These are phyloP conservation scores for Pythium coloratum DNA, from an alignment of 352 stramenopile species.

Conservation along the genomic window DNA sequence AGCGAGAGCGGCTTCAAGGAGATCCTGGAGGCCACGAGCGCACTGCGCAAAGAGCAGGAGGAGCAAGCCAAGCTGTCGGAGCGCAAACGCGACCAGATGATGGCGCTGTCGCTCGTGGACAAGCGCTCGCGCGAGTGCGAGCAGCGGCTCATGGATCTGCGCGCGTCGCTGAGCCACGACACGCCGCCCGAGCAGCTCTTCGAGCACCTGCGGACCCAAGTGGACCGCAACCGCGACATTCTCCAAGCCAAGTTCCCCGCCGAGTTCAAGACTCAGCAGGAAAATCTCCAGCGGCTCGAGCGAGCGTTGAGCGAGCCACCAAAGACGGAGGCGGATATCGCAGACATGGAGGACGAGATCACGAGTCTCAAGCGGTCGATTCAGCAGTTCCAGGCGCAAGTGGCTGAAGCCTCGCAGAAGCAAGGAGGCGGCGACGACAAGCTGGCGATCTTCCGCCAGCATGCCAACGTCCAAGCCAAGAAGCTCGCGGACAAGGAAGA, in stretches of 20 bases:
- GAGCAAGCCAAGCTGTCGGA: constrained; percentile 91
- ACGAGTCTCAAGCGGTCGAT: constrained; percentile 59
- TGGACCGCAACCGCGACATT: constrained; percentile 74
- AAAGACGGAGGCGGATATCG: constrained; percentile 86
- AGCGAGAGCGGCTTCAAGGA: constrained; percentile 84
- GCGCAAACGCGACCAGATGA: constrained; percentile 87
- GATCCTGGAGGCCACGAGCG: constrained; percentile 89
- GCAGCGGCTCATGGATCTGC: constrained; percentile 69
- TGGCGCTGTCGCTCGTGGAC: constrained; percentile 83
- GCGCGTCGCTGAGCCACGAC: constrained; percentile 70
- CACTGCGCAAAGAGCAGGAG: constrained; percentile 93
- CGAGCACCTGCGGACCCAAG: constrained; percentile 76
- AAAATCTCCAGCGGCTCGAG: constrained; percentile 78
- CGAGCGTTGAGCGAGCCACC: constrained; percentile 65
- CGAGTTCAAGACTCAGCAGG: constrained; percentile 75
- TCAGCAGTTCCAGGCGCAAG: constrained; percentile 63
- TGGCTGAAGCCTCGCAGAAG: constrained; percentile 67
- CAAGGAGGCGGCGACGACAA: constrained; percentile 80
- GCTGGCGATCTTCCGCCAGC: constrained; percentile 90
- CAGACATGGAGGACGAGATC: constrained; percentile 85
- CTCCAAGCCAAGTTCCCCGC: constrained; percentile 68
- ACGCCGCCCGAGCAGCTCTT: constrained; percentile 87
- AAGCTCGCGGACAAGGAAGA: constrained; percentile 90
- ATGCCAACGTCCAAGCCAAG: constrained; percentile 83
- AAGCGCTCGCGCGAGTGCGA: constrained; percentile 73